Base-by-base conservation (phyloP, 768 basidiomycete species). In the Daedaleopsis nitida region DNA sequence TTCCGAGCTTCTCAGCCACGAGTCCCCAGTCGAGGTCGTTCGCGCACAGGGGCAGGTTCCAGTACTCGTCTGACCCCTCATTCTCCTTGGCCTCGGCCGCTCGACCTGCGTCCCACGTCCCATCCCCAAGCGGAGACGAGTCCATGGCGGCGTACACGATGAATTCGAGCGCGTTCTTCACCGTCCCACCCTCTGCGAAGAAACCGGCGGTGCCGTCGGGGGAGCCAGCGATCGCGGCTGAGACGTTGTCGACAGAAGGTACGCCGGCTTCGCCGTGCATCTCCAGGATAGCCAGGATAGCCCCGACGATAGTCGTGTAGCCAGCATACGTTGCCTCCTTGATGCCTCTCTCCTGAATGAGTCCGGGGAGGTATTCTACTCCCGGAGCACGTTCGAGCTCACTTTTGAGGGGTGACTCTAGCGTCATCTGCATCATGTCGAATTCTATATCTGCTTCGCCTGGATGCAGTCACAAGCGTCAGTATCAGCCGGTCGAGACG, bases 21-120 rank as follows among this genome's bases (percentile, higher is more conserved):
- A 53, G 24, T 3, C 3, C 23, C 14, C 58, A 62, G 17, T 58
- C 45, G 24, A 57, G 35, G 42, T 66, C 62, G 58, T 66, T 66
- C 39, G 27, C 57, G 50, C 60, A 62, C 6, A 4, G 34, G 4
- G 60, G 60, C 45, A 62, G 48, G 5, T 58, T 53, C 10, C 17
- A 35, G 21, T 55, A 55, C 12, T 52, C 49, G 11, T 59, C 52
- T 14, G 27, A 32, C 27, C 47, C 44, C 37, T 24, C 12, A 10
- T 50, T 44, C 21, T 57, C 63, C 13, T 24, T 35, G 4, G 47
- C 52, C 38, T 11, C 27, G 12, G 34, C 34, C 45, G 38, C 55
- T 32, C 21, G 17, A 2, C 48, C 17, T 3, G 34, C 43, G 37
- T 64, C 63, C 54, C 54, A 60, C 1, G 37, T 45, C 1, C 37